These are phyloP conservation scores for Aspergillus carbonarius DNA, from an alignment of 2,329 filamentous ascomycete genomes.

Conservation along the genomic window DNA sequence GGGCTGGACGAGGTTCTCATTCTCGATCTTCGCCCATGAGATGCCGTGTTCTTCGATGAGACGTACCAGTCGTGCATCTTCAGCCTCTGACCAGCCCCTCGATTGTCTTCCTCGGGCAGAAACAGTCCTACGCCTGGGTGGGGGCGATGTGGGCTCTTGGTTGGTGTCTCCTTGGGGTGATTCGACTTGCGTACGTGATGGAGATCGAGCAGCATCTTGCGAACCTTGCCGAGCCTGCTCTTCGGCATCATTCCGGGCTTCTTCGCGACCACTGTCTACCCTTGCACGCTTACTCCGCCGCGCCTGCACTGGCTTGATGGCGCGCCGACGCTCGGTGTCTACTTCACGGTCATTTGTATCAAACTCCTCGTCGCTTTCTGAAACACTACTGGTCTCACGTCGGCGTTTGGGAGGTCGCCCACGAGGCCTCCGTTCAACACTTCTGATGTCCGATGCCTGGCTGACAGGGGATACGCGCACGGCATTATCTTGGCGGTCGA, in stretches of 20 bases:
- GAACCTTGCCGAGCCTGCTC: neutral
- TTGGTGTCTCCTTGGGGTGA: neutral
- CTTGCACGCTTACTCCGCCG: conserved; percentile 11
- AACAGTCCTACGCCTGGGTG: neutral
- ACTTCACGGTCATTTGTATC: conserved; percentile 39
- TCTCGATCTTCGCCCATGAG: conserved; percentile 50
- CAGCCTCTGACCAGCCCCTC: conserved; percentile 39
- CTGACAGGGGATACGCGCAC: conserved; percentile 37
- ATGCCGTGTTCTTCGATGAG: conserved; percentile 50
- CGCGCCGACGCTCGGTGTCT: conserved; percentile 35
- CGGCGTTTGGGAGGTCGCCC: conserved; percentile 19
- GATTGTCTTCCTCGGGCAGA: neutral
- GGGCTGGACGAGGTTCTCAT: conserved; percentile 31
- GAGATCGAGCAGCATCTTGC: neutral
- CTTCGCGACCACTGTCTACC: neutral
- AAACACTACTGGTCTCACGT: conserved; percentile 18
- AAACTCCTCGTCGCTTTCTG: conserved; percentile 47
- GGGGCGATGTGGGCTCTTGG: neutral
- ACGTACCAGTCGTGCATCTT: conserved; percentile 47
- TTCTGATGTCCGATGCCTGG: conserved; percentile 25
- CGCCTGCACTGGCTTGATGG: conserved; percentile 26
- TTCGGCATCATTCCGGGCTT: conserved; percentile 7
- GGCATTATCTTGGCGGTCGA: conserved; percentile 38
- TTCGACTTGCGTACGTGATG: neutral
- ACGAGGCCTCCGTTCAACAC: conserved; percentile 15